Evolutionary conservation across 768 basidiomycete species (phyloP), one percentile per base, ranked within the genome.

Genomic region (Boletus vinaceobasis): DNA sequence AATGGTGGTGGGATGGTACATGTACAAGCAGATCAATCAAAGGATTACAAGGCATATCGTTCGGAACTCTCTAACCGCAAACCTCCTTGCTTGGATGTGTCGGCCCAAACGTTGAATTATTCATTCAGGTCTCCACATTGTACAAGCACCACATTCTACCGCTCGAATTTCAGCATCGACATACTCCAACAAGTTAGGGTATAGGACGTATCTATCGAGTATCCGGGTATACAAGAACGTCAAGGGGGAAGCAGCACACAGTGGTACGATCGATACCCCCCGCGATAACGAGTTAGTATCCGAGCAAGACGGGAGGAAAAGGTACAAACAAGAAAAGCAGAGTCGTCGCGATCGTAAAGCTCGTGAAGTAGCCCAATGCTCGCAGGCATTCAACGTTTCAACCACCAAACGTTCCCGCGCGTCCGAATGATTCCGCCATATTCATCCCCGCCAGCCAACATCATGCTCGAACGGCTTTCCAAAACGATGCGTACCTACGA

Each of bases 401-500:
- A 33, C 13, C 14, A 36, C 14, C 33, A 13, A 35, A 17, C 13
- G 29, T 45, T 31, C 7, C 43, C 9, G 14, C 42, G 42, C 23
- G 4, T 17, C 42, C 17, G 7, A 23, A 27, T 27, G 29, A 29
- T 29, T 29, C 29, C 26, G 7, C 3, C 37, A 14, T 8, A 15
- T 43, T 43, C 26, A 15, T 43, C 42, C 15, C 40, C 7, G 13
- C 15, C 27, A 11, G n/a, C 43, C n/a, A 31, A 7, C 32, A 40
- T 65, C 60, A 65, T 29, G 10, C 39, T 26, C 68, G 70, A 10
- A 61, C 49, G 3, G 68, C 68, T 17, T 61, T 63, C 70, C 68
- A 70, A 54, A 69, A 70, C 10, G 68, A 70, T 1, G 70, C 69
- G 19, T 70, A 72, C 69, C 70, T 72, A 26, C 11, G 15, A 19